Evolutionary conservation across 129 eudicot species (phyloP), one percentile per base, ranked within the genome.

Genomic region (Ambrosia artemisiifolia): DNA sequence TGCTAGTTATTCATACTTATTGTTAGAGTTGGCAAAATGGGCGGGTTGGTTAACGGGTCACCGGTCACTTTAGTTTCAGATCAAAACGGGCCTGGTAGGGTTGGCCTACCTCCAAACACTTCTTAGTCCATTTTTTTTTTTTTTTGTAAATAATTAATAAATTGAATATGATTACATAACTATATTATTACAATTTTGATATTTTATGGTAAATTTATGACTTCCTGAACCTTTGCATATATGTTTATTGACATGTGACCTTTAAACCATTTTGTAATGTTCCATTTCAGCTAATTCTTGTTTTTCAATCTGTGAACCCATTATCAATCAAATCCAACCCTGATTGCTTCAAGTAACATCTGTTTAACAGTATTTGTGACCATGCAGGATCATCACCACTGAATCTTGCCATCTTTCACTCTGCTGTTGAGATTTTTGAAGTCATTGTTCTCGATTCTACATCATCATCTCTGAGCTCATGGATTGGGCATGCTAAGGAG

Each of bases 391-490:
- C 72, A 36, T 67, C 96, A 19, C 85, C 99, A 13, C 81, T 95
- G 46, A 88, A 88, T 82, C 97, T 95, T 53, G 99, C 99, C 30
- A 90, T 91, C 54, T 95, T 88, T 69, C 97, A 95, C 83, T 83
- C 97, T 11, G 92, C 96, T 36, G 99, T 95, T 12, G 97, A 95
- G 85, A 88, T 95, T 47, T 86, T 88, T 64, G 97, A 95, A 87
- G 87, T 88, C 40, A 74, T 95, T 79, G 95, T 90, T 55, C 83
- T 83, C 2, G 97, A 95, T 87, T 79, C 96, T 67, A 78, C 91
- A 48, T 83, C 97, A 75, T 77, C 99, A 62, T 90, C 99, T 30
- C 50, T 95, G 81, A 77, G 84, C 28, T 87, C 91, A 34, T 95
- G 99, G 99, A 95, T 95, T 20, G 87, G 73, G 38, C 96, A 90